phyloP scores from a whole-genome alignment of 371 early-diverging fungal genomes.

The Mucor lusitanicus region DNA sequence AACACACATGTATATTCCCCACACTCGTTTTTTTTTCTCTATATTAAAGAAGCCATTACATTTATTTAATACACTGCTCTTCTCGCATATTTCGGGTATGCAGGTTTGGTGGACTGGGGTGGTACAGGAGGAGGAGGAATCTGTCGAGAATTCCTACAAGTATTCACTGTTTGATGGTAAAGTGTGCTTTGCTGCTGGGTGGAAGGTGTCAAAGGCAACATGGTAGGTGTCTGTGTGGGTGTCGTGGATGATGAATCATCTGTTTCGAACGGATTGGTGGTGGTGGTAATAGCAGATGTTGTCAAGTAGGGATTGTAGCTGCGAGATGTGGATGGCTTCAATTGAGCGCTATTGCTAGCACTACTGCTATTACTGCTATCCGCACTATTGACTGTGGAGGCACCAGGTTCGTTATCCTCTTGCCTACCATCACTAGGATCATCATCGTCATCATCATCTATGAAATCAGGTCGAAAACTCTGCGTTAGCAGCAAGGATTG shows the following conservation, averaged over 20 bases:
- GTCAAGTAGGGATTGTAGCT: not conserved
- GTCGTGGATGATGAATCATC: not conserved
- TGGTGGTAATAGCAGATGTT: not conserved
- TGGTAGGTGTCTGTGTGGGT: not conserved
- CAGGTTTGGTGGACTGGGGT: constrained; percentile 41
- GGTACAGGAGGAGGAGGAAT: constrained; percentile 44
- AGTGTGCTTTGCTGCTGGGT: not conserved
- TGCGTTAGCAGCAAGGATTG: constrained; percentile 38
- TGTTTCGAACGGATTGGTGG: not conserved
- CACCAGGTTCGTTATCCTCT: not conserved
- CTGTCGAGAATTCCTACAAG: constrained; percentile 13
- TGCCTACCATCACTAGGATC: not conserved
- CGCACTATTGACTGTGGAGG: not conserved
- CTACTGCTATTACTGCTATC: not conserved
- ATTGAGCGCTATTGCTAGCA: not conserved
- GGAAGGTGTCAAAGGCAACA: not conserved
- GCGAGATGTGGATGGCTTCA: not conserved
- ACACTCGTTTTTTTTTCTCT: no score
- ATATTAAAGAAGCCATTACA: not conserved
- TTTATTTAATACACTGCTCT: not conserved
- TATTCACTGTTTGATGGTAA: not conserved
- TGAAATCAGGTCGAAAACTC: constrained; percentile 27
- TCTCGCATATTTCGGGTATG: constrained; percentile 34
- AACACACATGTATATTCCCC: not conserved
- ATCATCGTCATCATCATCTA: constrained; percentile 12